Evolutionary conservation across 2,329 filamentous ascomycete genomes (phyloP).

Genomic region (Fusarium napiforme): DNA sequence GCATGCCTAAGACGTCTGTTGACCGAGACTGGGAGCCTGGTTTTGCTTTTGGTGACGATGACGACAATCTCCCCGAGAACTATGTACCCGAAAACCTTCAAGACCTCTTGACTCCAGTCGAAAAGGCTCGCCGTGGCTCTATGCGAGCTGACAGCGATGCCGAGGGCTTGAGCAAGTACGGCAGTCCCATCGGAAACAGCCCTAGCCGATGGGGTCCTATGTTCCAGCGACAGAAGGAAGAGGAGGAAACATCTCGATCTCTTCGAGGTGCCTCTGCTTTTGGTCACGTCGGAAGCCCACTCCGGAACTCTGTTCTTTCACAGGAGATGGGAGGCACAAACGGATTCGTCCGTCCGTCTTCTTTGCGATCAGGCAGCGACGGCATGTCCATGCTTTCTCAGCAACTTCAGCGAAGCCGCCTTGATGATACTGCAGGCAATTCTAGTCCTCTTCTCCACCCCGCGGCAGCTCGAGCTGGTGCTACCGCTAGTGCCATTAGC

Average conservation of each 20-base stretch:
- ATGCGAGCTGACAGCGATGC: slow-evolving; percentile 66
- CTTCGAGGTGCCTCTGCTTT: slow-evolving; percentile 63
- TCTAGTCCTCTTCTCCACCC: slow-evolving; percentile 64
- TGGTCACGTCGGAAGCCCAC: slow-evolving; percentile 73
- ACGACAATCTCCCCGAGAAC: slow-evolving; percentile 59
- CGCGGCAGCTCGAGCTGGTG: slow-evolving; percentile 51
- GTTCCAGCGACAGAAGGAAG: slow-evolving; percentile 69
- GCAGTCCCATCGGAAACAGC: slow-evolving; percentile 68
- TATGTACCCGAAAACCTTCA: slow-evolving; percentile 80
- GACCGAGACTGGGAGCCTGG: slow-evolving; percentile 72
- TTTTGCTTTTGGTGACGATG: slow-evolving; percentile 85
- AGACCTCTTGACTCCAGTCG: slow-evolving; percentile 73
- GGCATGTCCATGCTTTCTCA: slow-evolving; percentile 69
- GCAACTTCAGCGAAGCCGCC: slow-evolving; percentile 69
- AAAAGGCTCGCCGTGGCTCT: slow-evolving; percentile 73
- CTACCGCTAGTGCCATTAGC: slow-evolving; percentile 55
- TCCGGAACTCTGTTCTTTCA: slow-evolving; percentile 71
- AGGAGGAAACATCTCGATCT: slow-evolving; percentile 60
- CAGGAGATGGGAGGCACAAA: slow-evolving; percentile 60
- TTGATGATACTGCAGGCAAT: slow-evolving; percentile 59
- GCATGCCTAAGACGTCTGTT: slow-evolving; percentile 72
- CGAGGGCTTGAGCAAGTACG: slow-evolving; percentile 66
- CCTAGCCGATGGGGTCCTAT: slow-evolving; percentile 70
- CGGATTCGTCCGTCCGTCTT: slow-evolving; percentile 54
- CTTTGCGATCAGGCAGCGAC: slow-evolving; percentile 57